Evolutionary conservation across 1,139 yeast genomes (phyloP).

Genomic region (Yamadazyma sp.): DNA sequence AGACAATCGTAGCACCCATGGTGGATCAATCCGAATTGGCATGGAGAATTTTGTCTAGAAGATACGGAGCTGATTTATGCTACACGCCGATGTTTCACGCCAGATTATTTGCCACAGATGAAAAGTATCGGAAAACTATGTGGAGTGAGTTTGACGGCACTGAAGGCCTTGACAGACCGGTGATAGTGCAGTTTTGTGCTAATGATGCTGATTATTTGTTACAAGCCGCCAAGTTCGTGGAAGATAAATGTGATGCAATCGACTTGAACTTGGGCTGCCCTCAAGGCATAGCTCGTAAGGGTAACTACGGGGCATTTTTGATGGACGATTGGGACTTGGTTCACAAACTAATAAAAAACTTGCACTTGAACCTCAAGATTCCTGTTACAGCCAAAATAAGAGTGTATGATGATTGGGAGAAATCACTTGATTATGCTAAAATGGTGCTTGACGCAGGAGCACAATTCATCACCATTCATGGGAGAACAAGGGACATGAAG

Average conservation of each 20-base stretch:
- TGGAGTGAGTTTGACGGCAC: constrained; percentile 79
- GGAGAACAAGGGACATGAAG: constrained; percentile 95
- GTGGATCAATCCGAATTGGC: constrained; percentile 96
- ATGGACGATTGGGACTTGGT: constrained; percentile 97
- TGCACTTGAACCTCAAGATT: constrained; percentile 71
- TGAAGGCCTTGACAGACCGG: constrained; percentile 65
- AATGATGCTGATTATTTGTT: constrained; percentile 85
- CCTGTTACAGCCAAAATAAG: constrained; percentile 97
- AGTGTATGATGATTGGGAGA: constrained; percentile 81
- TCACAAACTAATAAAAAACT: constrained; percentile 62
- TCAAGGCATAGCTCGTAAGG: constrained; percentile 93
- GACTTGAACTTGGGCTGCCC: constrained; percentile 97
- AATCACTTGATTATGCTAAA: constrained; percentile 82
- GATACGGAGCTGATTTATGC: constrained; percentile 90
- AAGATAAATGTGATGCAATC: constrained; percentile 88
- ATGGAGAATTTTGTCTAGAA: constrained; percentile 86
- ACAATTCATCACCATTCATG: constrained; percentile 91
- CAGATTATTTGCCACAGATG: constrained; percentile 79
- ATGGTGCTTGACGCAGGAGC: constrained; percentile 96
- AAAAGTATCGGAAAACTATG: constrained; percentile 75
- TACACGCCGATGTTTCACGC: constrained; percentile 99
- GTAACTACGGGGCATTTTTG: constrained; percentile 90
- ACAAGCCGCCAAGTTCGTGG: constrained; percentile 79
- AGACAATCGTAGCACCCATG: constrained; percentile 95
- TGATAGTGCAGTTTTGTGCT: constrained; percentile 93